phyloP scores from a whole-genome alignment of 2,329 filamentous ascomycete genomes.

The Metarhizium guizhouense region DNA sequence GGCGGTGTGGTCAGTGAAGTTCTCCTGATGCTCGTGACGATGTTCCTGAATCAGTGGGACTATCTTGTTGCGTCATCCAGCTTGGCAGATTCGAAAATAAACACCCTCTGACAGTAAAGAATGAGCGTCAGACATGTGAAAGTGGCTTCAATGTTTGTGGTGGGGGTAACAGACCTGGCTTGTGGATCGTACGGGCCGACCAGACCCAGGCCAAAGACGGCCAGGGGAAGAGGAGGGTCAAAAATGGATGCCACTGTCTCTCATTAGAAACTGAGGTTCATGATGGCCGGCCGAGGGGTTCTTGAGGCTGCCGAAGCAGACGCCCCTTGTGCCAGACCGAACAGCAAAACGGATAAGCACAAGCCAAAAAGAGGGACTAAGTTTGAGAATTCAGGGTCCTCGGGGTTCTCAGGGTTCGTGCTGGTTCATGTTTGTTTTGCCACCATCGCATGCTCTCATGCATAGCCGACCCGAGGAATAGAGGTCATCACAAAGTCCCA shows the following conservation, averaged over 20 bases:
- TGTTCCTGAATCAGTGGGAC: not conserved
- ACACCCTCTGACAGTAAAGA: not conserved
- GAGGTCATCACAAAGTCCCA: too few species aligned
- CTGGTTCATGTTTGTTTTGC: not conserved
- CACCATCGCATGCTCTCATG: not conserved
- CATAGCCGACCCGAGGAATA: not conserved
- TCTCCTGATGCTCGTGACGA: not conserved
- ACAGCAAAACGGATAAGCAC: not conserved
- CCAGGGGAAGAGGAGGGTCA: not conserved
- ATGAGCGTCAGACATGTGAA: conserved; percentile 20
- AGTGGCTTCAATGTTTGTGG: conserved; percentile 9
- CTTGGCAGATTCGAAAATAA: not conserved
- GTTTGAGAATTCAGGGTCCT: too few species aligned
- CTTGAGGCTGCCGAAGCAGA: not conserved
- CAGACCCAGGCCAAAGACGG: not conserved
- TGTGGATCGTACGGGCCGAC: conserved; percentile 1
- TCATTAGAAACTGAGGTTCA: too few species aligned
- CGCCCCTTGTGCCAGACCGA: not conserved
- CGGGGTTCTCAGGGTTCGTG: too few species aligned
- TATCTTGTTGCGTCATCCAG: not conserved
- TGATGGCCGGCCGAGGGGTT: not conserved
- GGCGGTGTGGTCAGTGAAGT: not conserved
- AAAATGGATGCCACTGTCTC: too few species aligned
- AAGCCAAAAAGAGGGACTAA: not conserved
- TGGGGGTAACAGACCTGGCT: not conserved